Evolutionary conservation across 1,139 yeast species (phyloP), one percentile per base, ranked within the genome.

Genomic region (Geotrichum macrosporum): DNA sequence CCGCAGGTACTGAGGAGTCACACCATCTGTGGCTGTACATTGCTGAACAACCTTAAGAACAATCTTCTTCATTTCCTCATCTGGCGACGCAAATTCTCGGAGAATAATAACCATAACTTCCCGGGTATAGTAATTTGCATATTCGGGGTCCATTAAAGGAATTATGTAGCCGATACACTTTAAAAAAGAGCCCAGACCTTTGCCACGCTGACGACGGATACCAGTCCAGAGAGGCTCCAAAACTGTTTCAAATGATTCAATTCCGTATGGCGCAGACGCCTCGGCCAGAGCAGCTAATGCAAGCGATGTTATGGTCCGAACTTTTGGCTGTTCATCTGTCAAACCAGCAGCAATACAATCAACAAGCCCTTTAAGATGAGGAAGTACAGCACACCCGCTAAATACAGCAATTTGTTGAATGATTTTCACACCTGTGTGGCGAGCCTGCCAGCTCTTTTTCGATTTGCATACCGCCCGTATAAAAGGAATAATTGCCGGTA

Each of bases 181-280:
- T 53, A 92, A 64, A 60, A 84, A 87, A 2, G 87, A 78, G 0
- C 95, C 84, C 45, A 89, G 70, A 0, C 81, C 75, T 57, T 79
- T 77, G 2, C 97, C 97, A 52, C 95, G 72, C 54, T 85, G 94
- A 37, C 74, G 74, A 45, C 80, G 74, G 26, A 87, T 75, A 1
- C 95, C 96, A 16, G 71, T 68, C 95, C 96, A 88, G 5, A 87
- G 65, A 0, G 89, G 86, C 53, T 84, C 92, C 34, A 92, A 62
- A 0, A 78, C 72, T 1, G 71, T 64, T 55, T 84, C 94, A 63
- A 92, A 89, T 0, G 94, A 78, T 57, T 87, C 96, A 48, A 86
- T 83, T 41, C 98, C 98, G 65, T 84, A 87, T 0, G 98, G 98
- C 19, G 78, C 73, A 1, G 89, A 79, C n/a, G 84, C 82, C 41